Base-by-base conservation (phyloP, 352 stramenopile genomes). In the Elongisporangium prolatum region DNA sequence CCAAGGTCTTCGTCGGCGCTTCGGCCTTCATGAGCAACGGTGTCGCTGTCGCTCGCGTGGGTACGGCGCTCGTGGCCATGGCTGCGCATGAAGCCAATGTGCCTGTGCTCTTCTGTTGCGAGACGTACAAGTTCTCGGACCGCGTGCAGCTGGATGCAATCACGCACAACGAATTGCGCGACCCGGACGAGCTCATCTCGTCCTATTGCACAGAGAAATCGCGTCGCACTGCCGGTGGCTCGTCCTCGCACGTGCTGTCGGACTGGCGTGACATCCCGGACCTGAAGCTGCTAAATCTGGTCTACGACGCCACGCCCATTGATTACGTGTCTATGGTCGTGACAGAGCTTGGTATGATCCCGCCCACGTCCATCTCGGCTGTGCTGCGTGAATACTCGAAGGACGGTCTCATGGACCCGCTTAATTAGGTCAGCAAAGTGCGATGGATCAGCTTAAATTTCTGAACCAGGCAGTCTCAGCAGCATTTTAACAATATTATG, bases 91-190 rank as follows among this genome's bases (percentile, higher is more conserved):
- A 92, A 22, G 80, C 86, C 55, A 95, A 98, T 58, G 91, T 98
- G 48, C 97, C 97, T 0, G 95, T 99, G 28, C 82, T 99, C 14
- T 97, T 99, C 48, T 98, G 93, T 64, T 98, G 95, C 66, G 97
- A 99, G 80, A 98, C 96, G 25, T 99, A 99, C 87, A 99, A 99
- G 70, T 93, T 93, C 52, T 89, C 80, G 47, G 96, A 98, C 64
- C 88, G 93, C 37, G 93, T 99, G 22, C 97, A 99, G 72, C 77
- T 99, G 40, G 97, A 99, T 66, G 94, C 89, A 47, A 98, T 99
- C 61, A 98, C 95, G 11, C 85, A 97, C 69, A 99, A 99, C 73
- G 97, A 99, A 69, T 71, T 99, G 34, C 93, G 95, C n/a, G 84
- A 99, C 80, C 89, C 96, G 11, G 88, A 96, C 60, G 89, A 96